A percentile compares a stretch with the other conserved stretches of the same genome.
Evolutionary conservation across 2,329 filamentous ascomycete species (phyloP).

Genomic region (Colletotrichum sp.): DNA sequence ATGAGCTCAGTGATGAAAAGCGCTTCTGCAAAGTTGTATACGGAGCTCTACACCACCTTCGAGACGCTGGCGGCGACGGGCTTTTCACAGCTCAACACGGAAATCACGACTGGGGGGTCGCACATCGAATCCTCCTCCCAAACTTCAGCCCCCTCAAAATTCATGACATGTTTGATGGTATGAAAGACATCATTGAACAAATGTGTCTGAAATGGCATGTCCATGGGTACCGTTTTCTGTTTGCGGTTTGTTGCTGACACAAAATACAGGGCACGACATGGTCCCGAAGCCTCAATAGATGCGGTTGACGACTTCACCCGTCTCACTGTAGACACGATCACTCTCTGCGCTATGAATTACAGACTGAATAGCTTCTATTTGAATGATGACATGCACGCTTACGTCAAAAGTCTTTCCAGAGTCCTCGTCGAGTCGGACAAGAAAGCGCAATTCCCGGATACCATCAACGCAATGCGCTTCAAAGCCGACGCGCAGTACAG

Average conservation of each 20-base stretch:
- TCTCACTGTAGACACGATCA: constrained; percentile 75
- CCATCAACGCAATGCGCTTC: constrained; percentile 23
- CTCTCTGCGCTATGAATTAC: constrained; percentile 72
- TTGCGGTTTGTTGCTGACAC: neutral
- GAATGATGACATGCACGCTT: constrained; percentile 61
- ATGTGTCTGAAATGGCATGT: constrained; percentile 67
- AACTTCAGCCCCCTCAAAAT: constrained; percentile 74
- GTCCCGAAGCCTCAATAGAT: constrained; percentile 51
- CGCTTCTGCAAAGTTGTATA: neutral
- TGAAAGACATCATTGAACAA: constrained; percentile 71
- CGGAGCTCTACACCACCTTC: neutral
- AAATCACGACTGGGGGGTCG: constrained; percentile 62
- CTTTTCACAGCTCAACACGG: constrained; percentile 58
- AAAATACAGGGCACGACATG: constrained; percentile 60
- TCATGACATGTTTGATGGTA: constrained; percentile 70
- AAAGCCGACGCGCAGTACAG: constrained; percentile 55
- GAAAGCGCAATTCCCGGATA: constrained; percentile 50
- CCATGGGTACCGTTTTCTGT: neutral
- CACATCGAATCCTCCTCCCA: constrained; percentile 68
- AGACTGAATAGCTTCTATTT: constrained; percentile 79
- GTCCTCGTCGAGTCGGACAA: constrained; percentile 62
- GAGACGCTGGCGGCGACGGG: constrained; percentile 49
- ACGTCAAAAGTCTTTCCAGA: constrained; percentile 70
- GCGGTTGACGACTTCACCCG: constrained; percentile 73
- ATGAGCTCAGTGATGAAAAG: neutral